phyloP scores from a whole-genome alignment of 768 basidiomycete genomes.

The Pulveroboletus sp. region DNA sequence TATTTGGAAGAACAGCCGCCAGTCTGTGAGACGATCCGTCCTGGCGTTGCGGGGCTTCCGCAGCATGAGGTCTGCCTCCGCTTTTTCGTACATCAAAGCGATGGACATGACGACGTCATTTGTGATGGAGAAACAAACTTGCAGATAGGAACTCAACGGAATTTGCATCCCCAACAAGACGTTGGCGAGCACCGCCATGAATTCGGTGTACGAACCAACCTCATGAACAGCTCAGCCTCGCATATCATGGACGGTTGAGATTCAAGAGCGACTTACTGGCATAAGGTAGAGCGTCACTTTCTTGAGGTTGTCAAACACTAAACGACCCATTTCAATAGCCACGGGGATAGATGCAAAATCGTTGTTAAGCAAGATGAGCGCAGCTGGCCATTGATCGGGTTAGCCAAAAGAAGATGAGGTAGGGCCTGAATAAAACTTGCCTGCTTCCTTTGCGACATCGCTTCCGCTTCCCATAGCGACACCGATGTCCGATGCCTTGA shows the following conservation, averaged over 20 bases:
- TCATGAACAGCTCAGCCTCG: constrained; percentile 10
- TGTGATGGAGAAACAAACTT: constrained; percentile 53
- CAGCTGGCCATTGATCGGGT: constrained; percentile 22
- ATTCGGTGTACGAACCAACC: constrained; percentile 59
- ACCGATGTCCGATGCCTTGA: constrained; percentile 55
- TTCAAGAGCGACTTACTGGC: constrained; percentile 30
- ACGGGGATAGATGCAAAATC: constrained; percentile 57
- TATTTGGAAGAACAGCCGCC: constrained; percentile 47
- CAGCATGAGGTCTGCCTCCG: constrained; percentile 48
- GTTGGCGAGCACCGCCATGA: constrained; percentile 54
- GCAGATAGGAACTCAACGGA: constrained; percentile 51
- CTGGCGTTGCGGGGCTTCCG: constrained; percentile 50
- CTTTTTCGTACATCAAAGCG: constrained; percentile 49
- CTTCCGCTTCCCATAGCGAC: constrained; percentile 51
- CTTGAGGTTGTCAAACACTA: constrained; percentile 59
- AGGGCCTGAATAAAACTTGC: constrained; percentile 26
- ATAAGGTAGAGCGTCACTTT: constrained; percentile 47
- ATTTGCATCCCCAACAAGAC: constrained; percentile 60
- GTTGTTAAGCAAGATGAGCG: constrained; percentile 54
- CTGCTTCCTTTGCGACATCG: constrained; percentile 55
- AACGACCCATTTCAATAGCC: constrained; percentile 57
- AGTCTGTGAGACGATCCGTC: constrained; percentile 49
- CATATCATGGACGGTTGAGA: neutral
- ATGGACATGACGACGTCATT: constrained; percentile 54
- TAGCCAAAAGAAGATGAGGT: neutral